Evolutionary conservation across 768 basidiomycete genomes (phyloP).

Genomic region (Mycena floridula): DNA sequence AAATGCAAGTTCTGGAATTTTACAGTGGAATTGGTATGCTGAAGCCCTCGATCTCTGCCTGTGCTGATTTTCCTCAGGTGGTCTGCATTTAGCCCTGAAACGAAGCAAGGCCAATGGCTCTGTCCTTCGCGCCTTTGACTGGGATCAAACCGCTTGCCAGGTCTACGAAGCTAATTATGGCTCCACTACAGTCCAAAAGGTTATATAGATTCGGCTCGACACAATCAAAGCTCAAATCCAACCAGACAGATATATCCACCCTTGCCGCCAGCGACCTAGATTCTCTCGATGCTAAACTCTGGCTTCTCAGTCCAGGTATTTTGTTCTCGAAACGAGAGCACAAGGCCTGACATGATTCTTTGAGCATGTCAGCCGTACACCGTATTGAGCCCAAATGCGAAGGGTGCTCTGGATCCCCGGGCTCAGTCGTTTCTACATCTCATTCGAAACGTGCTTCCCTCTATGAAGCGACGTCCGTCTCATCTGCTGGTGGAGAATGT

Average conservation of each 20-base stretch:
- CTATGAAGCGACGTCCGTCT: slow-evolving; percentile 39
- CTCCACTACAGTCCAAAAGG: slow-evolving; percentile 41
- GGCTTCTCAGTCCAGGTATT: slow-evolving; percentile 79
- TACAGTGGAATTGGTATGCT: slow-evolving; percentile 72
- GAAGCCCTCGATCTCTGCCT: neutral
- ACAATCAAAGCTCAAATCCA: slow-evolving; percentile 3
- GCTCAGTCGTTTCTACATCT: slow-evolving; percentile 74
- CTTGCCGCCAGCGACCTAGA: slow-evolving; percentile 45
- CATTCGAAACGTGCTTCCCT: slow-evolving; percentile 53
- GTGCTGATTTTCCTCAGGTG: slow-evolving; percentile 37
- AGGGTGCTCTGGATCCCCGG: slow-evolving; percentile 66
- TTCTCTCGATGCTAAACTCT: slow-evolving; percentile 48
- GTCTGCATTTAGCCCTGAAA: slow-evolving; percentile 61
- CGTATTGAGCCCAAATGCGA: slow-evolving; percentile 65
- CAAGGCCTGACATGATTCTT: no score
- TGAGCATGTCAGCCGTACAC: slow-evolving; percentile 87
- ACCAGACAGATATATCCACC: slow-evolving; percentile 54
- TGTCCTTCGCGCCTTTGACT: slow-evolving; percentile 71
- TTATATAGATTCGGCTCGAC: slow-evolving; percentile 14
- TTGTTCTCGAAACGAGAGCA: no score
- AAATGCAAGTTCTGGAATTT: slow-evolving; percentile 53
- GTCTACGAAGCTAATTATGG: slow-evolving; percentile 66
- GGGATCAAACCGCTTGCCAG: slow-evolving; percentile 69
- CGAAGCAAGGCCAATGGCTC: slow-evolving; percentile 40
- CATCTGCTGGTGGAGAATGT: slow-evolving; percentile 75